Evolutionary conservation across 768 basidiomycete species (phyloP), one percentile per base, ranked within the genome.

Genomic region (Boletus tomentosulus): DNA sequence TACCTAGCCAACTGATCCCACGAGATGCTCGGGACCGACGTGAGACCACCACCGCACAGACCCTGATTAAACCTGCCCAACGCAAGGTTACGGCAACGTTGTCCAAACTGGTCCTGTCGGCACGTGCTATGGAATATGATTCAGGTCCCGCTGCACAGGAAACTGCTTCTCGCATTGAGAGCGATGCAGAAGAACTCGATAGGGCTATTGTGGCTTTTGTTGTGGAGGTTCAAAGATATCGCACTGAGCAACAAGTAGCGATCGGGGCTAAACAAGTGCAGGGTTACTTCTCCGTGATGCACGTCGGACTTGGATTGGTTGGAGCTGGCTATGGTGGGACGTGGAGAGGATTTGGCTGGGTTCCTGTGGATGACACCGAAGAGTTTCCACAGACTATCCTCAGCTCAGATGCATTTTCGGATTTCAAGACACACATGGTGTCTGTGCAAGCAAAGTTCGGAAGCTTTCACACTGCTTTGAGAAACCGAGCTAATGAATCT

Each of bases 291-390:
- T 74, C 76, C 19, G 78, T 84, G 0, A 71, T 74, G 12, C 82
- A 86, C 57, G 71, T 92, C 43, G 92, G 92, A 1, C 68, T 85
- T 16, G 88, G 90, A 15, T 75, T 91, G n/a, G 79, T 89, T 34
- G 92, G 92, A 16, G 89, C 85, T 4, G 92, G 92, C 4, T 74
- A 77, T 48, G 91, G 78, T 24, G 90, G 80, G 9, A 74, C 75
- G 22, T 94, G 92, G 92, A 88, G 83, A 60, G 92, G 90, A 12
- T 89, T 91, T 58, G 93, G 92, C 33, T 94, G 86, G 79, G 80
- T 88, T 39, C 75, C 80, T 25, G 66, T 79, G 42, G 77, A 79
- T 37, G 78, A 79, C 30, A 74, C 78, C 7, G 73, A 74, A 19
- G 76, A 76, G 30, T 66, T 65, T 30, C 79, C 83, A 16, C 71